These are phyloP conservation scores for Suillus weaverae DNA, from an alignment of 768 basidiomycete genomes.

Conservation along the genomic window DNA sequence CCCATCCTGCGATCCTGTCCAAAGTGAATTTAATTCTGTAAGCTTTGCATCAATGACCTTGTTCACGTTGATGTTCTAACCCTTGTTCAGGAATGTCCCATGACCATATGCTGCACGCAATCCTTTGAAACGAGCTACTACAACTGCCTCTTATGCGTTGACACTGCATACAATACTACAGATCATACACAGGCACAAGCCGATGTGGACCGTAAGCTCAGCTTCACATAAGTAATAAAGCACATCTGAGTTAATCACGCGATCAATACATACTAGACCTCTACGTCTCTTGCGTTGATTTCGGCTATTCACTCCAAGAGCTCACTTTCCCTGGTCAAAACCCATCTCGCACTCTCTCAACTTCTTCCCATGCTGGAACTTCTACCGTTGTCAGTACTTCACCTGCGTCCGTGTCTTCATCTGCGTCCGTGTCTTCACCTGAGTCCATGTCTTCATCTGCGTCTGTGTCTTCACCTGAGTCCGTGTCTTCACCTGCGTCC, in stretches of 20 bases:
- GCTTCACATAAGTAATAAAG: background rate
- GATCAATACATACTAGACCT: constrained; percentile 16
- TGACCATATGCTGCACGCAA: constrained; percentile 38
- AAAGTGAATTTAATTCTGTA: constrained; percentile 24
- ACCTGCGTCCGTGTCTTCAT: background rate
- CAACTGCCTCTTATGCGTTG: constrained; percentile 44
- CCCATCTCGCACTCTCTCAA: constrained; percentile 9
- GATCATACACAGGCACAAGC: constrained; percentile 33
- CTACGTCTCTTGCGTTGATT: constrained; percentile 26
- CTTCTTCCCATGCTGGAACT: background rate
- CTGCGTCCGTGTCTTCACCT: too few relatives aligned
- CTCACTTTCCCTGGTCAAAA: constrained; percentile 28
- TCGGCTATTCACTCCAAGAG: constrained; percentile 23
- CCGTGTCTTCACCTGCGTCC: too few relatives aligned
- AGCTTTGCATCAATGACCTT: constrained; percentile 5
- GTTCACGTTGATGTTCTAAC: constrained; percentile 10
- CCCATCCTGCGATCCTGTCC: constrained; percentile 24
- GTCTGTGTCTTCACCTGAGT: too few relatives aligned
- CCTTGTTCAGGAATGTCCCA: constrained; percentile 25
- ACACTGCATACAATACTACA: constrained; percentile 19
- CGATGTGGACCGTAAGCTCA: constrained; percentile 36
- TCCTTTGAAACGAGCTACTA: constrained; percentile 41
- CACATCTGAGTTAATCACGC: background rate
- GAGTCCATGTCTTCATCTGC: too few relatives aligned
- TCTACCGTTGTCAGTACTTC: background rate